These are phyloP conservation scores for Pythium plurisporium DNA, from an alignment of 352 stramenopile genomes.

Conservation along the genomic window DNA sequence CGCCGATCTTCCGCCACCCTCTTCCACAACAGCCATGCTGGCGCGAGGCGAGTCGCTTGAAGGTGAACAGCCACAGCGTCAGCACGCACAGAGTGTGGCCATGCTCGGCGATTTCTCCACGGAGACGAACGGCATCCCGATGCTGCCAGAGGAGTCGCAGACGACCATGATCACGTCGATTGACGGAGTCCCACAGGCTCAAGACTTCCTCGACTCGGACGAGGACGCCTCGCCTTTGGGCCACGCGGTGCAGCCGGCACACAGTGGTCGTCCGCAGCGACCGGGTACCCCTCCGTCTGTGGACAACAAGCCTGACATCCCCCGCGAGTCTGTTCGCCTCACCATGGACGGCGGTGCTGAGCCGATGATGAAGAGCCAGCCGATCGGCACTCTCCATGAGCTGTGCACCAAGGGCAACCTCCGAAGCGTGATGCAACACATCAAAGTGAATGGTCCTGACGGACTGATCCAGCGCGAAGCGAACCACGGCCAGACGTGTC, in stretches of 20 bases:
- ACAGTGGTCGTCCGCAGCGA: background rate
- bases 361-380: conserved; percentile 72
- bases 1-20: background rate
- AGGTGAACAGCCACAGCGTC: conserved; percentile 21
- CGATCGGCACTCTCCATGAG: conserved; percentile 75
- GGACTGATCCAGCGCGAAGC: conserved; percentile 64
- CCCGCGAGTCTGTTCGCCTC: conserved; percentile 61
- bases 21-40: background rate
- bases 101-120: conserved; percentile 75
- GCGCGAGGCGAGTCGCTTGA: conserved; percentile 14
- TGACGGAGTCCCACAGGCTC: conserved; percentile 49
- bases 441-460: conserved; percentile 68
- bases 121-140: conserved; percentile 49
- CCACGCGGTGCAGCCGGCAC: conserved; percentile 34
- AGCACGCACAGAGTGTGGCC: conserved; percentile 60
- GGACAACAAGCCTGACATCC: conserved; percentile 28
- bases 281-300: background rate
- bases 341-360: conserved; percentile 62
- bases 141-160: conserved; percentile 51
- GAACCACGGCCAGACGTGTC: conserved; percentile 79
- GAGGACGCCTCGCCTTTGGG: conserved; percentile 29
- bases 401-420: conserved; percentile 78
- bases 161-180: conserved; percentile 46
- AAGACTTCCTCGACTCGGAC: conserved; percentile 16
- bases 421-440: conserved; percentile 68